Conservation (phyloP, 1,139 yeast species). For the Yamadazyma diddensiae region DNA sequence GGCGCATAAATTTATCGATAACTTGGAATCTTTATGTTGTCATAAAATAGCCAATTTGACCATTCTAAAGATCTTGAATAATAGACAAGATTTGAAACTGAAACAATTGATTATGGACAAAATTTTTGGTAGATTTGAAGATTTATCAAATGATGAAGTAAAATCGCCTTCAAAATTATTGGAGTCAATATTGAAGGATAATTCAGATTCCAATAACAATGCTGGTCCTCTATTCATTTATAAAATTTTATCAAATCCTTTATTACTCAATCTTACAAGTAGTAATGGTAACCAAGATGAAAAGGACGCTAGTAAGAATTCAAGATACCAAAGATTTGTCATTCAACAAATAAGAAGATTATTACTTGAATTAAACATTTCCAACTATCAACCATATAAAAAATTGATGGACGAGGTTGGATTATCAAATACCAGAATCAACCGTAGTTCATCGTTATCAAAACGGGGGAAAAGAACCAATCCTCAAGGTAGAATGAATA, state of each 20-base stretch:
- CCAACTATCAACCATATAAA: conserved; percentile 70
- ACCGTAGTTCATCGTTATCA: conserved; percentile 25
- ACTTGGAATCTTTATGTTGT: conserved; percentile 65
- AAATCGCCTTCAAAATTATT: conserved; percentile 27
- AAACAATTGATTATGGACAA: conserved; percentile 60
- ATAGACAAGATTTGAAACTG: conserved; percentile 61
- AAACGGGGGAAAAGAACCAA: conserved; percentile 11
- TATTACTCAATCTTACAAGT: conserved; percentile 38
- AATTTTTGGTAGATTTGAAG: conserved; percentile 55
- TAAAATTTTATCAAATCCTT: conserved; percentile 70
- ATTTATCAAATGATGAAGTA: conserved; percentile 16
- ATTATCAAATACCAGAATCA: conserved; percentile 40
- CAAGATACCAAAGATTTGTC: conserved; percentile 57
- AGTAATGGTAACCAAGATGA: conserved; percentile 19
- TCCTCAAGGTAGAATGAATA: neutral
- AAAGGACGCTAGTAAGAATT: conserved; percentile 17
- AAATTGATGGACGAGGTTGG: conserved; percentile 94
- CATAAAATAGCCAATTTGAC: conserved; percentile 88
- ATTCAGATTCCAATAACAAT: conserved; percentile 47
- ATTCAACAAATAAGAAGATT: conserved; percentile 59
- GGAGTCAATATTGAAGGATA: conserved; percentile 52
- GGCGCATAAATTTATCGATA: conserved; percentile 55
- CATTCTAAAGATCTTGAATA: conserved; percentile 72
- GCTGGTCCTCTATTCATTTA: conserved; percentile 86
- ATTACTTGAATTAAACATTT: conserved; percentile 54